Percentiles rank a stretch among this genome's conserved stretches.
These are phyloP conservation scores for Flaveria linearis DNA, from an alignment of 129 eudicot species.

Conservation along the genomic window DNA sequence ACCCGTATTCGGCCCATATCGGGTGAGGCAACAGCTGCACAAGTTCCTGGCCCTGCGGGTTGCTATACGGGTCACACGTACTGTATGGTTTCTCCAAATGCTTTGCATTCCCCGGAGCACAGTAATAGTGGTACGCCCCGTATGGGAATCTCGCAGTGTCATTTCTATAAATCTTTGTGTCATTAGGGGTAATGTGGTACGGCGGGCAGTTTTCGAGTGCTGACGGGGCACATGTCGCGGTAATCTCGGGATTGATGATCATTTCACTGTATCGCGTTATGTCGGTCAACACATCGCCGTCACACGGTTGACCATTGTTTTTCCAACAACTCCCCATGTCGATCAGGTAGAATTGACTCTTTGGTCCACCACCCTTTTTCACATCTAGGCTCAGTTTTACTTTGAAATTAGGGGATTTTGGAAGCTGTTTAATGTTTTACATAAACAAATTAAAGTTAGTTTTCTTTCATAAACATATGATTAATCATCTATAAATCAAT, in stretches of 20 bases:
- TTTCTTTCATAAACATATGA: no score
- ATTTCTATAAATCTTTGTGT: constrained; percentile 62
- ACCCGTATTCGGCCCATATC: constrained; percentile 78
- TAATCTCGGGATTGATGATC: constrained; percentile 76
- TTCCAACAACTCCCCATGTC: constrained; percentile 99
- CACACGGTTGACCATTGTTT: constrained; percentile 78
- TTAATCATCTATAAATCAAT: no score
- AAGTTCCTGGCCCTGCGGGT: constrained; percentile 87
- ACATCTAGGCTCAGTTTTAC: constrained; percentile 65
- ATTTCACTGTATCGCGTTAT: constrained; percentile 82
- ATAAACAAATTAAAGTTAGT: not conserved
- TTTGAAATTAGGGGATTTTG: constrained; percentile 86
- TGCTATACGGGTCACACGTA: constrained; percentile 83
- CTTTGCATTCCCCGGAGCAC: constrained; percentile 84
- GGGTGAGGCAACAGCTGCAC: constrained; percentile 94
- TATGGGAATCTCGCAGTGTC: constrained; percentile 75
- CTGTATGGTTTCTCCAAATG: constrained; percentile 57
- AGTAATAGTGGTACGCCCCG: constrained; percentile 78
- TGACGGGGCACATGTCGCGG: constrained; percentile 73
- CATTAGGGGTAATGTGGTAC: constrained; percentile 71
- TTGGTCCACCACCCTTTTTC: constrained; percentile 80
- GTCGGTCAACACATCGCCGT: constrained; percentile 76
- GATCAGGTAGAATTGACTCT: constrained; percentile 87
- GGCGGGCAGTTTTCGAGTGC: constrained; percentile 68
- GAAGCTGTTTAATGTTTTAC: constrained; percentile 49